phyloP scores from a whole-genome alignment of 176 grass and related monocot genomes.

The Aegilops bicornis region DNA sequence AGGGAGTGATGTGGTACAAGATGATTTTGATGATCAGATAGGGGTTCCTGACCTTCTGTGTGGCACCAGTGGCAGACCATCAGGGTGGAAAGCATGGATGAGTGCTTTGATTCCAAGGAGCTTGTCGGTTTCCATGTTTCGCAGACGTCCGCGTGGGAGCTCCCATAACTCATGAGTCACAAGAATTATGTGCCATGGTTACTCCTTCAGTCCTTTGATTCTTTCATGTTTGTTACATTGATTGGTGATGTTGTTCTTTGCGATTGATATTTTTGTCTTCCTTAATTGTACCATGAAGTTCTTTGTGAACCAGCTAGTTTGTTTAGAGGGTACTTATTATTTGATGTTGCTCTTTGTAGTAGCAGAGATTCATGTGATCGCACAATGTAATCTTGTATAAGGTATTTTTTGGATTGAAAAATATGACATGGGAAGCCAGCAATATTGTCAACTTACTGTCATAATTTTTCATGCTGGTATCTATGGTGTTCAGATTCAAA shows the following conservation, averaged over 20 bases:
- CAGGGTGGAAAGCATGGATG: slow-evolving; percentile 49
- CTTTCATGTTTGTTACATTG: slow-evolving; percentile 39
- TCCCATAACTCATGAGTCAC: slow-evolving; percentile 29
- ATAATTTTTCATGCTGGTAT: slow-evolving; percentile 4
- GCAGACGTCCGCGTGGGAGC: slow-evolving; percentile 25
- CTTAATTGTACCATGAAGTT: slow-evolving; percentile 31
- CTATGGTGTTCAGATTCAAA: neutral
- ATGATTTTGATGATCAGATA: slow-evolving; percentile 49
- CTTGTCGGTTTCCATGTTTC: slow-evolving; percentile 51
- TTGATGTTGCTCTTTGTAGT: slow-evolving; percentile 23
- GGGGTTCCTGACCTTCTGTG: slow-evolving; percentile 29
- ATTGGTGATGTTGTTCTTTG: slow-evolving; percentile 21
- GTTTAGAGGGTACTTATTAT: slow-evolving; percentile 20
- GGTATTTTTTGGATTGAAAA: slow-evolving; percentile 25
- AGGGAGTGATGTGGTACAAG: slow-evolving; percentile 39
- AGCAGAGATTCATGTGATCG: slow-evolving; percentile 22
- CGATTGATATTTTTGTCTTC: slow-evolving; percentile 12
- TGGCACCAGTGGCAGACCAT: slow-evolving; percentile 40
- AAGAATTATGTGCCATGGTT: slow-evolving; percentile 23
- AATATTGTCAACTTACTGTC: neutral
- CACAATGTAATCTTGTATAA: slow-evolving; percentile 36
- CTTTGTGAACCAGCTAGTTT: slow-evolving; percentile 8
- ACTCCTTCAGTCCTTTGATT: slow-evolving; percentile 30
- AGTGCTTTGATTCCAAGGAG: slow-evolving; percentile 37
- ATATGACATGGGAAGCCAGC: neutral